A percentile compares a stretch with the other conserved stretches of the same genome.
These are phyloP conservation scores for Pestalotiopsis fici DNA, from an alignment of 2,329 filamentous ascomycete genomes.

Conservation along the genomic window DNA sequence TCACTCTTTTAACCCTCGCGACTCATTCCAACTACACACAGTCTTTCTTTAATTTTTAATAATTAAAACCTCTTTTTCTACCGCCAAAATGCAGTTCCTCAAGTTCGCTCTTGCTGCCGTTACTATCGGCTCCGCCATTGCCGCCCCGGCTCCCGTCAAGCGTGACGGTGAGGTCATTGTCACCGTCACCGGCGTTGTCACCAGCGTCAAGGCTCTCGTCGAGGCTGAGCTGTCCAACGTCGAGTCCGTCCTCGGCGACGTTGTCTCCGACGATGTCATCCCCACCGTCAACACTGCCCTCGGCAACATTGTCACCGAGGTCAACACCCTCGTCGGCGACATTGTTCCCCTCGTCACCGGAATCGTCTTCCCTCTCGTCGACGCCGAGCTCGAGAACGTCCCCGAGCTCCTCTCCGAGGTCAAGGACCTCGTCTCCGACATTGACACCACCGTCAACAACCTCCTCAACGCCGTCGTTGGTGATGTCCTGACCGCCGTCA, in stretches of 20 bases:
- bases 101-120: slow-evolving; percentile 30
- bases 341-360: slow-evolving; percentile 19
- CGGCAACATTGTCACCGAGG: slow-evolving; percentile 18
- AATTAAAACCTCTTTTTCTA: slow-evolving; percentile 7
- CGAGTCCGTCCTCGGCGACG: slow-evolving; percentile 11
- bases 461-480: slow-evolving; percentile 16
- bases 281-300: slow-evolving; percentile 23
- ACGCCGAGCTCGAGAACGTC: slow-evolving; percentile 22
- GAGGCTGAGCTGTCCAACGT: slow-evolving; percentile 17
- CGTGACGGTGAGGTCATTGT: not conserved
- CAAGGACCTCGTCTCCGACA: slow-evolving; percentile 19
- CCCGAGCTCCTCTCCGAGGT: slow-evolving; percentile 21
- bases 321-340: slow-evolving; percentile 19
- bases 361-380: slow-evolving; percentile 19
- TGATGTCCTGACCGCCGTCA: slow-evolving; percentile 21
- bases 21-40: slow-evolving; percentile 21
- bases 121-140: slow-evolving; percentile 30
- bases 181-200: slow-evolving; percentile 14
- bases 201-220: slow-evolving; percentile 18
- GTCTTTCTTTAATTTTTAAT: slow-evolving; percentile 23
- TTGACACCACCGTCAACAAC: slow-evolving; percentile 18
- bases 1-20: slow-evolving; percentile 15
- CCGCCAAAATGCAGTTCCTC: slow-evolving; percentile 32
- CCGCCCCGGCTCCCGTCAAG: slow-evolving; percentile 17
- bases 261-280: slow-evolving; percentile 14